Evolutionary conservation across 768 basidiomycete genomes (phyloP).

Genomic region (Amanita pallidorosea): DNA sequence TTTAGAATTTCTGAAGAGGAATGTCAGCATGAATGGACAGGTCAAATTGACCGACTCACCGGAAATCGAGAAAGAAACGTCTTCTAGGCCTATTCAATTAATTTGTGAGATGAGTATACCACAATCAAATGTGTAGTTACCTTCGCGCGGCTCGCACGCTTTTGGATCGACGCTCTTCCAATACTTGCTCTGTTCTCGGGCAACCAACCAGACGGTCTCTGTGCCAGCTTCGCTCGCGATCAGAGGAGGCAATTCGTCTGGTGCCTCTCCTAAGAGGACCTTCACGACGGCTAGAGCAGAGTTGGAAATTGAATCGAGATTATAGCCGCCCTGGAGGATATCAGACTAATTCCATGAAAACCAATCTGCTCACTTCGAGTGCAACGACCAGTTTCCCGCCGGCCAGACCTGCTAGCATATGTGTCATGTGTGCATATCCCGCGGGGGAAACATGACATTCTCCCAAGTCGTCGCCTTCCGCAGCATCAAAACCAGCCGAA

Average conservation of each 20-base stretch:
- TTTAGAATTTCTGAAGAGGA: constrained; percentile 65
- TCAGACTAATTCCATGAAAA: neutral
- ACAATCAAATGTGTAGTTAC: constrained; percentile 24
- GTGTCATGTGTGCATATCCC: constrained; percentile 98
- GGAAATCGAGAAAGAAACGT: constrained; percentile 56
- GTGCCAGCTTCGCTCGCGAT: constrained; percentile 73
- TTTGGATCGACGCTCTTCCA: constrained; percentile 86
- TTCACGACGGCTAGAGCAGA: constrained; percentile 83
- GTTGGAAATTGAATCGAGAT: constrained; percentile 75
- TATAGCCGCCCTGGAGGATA: constrained; percentile 81
- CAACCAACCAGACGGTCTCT: constrained; percentile 85
- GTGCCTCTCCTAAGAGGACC: constrained; percentile 84
- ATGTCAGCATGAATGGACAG: neutral
- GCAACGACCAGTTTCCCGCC: constrained; percentile 86
- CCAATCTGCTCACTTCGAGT: constrained; percentile 59
- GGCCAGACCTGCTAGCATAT: constrained; percentile 87
- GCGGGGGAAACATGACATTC: constrained; percentile 85
- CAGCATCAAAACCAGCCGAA: constrained; percentile 97
- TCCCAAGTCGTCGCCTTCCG: constrained; percentile 84
- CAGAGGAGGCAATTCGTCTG: constrained; percentile 62
- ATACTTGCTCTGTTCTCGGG: constrained; percentile 77
- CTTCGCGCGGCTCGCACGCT: constrained; percentile 72
- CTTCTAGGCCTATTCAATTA: constrained; percentile 40
- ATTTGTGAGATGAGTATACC: neutral
- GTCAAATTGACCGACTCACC: constrained; percentile 25